Evolutionary conservation across 768 basidiomycete genomes (phyloP), one percentile per base, ranked within the genome.

Genomic region (Leucocoprinus leucothites): DNA sequence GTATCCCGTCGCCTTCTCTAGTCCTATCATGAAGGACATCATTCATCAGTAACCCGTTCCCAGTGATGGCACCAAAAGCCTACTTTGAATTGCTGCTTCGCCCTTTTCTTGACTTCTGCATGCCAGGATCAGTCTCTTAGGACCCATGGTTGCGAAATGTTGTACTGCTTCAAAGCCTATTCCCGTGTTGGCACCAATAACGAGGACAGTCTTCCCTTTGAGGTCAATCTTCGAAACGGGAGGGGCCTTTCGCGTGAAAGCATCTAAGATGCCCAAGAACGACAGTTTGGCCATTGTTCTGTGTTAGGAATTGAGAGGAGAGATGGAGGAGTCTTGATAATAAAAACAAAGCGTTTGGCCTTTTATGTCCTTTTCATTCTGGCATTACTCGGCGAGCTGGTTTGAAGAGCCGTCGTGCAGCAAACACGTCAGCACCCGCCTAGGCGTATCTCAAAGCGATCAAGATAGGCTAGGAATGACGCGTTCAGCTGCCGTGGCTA

Each of bases 171-270:
- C 77, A 41, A 75, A 69, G 2, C 79, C 79, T 4, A 81, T 55
- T 3, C 80, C 84, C 18, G 70, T 69, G 58, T 85, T 84, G 3
- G 81, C 76, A 14, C 73, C 73, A 28, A 73, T 69, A 25, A 84
- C 71, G n/a, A 82, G 47, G 22, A 82, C 71, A 9, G 77, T 79
- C 60, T 77, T 78, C 6, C 75, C 76, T 9, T 63, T 61, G 18
- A 82, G 66, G 56, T 78, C 72, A 0, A 61, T 67, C 2, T 61
- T 60, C 18, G 67, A 65, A 2, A 75, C 67, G 3, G 69, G 66
- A 7, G 70, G 67, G 9, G 67, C 51, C 1, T 14, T 11, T 31
- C 31, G 31, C 11, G 11, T 5, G 31, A 31, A 11, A 11, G 5
- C 6, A 31, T 31, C 5, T 5, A 31, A 11, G 31, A 5, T 5